Percentiles rank a stretch among this genome's conserved stretches.
Evolutionary conservation across 495 filamentous ascomycete genomes (phyloP).

Genomic region (Talaromyces thailandensis): DNA sequence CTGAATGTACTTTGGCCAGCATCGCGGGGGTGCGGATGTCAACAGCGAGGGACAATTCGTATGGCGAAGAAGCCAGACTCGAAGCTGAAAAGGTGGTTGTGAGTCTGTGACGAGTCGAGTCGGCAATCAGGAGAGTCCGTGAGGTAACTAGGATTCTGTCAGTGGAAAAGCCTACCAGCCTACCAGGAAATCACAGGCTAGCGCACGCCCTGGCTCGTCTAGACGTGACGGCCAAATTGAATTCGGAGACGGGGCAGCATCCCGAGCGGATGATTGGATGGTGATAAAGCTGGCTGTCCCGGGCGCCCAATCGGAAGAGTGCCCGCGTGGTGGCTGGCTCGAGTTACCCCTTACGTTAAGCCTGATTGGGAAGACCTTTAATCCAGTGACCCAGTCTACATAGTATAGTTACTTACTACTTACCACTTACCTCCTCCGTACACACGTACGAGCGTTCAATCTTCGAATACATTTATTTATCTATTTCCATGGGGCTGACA

Average conservation of each 20-base stretch:
- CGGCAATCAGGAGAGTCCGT: not conserved
- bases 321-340: slow-evolving; percentile 1
- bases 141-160: not conserved
- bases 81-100: not conserved
- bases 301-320: not conserved
- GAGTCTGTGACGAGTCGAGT: not conserved
- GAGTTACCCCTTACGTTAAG: slow-evolving; percentile 1
- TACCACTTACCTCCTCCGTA: no score
- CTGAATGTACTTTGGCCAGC: not conserved
- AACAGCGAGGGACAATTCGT: not conserved
- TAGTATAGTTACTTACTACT: no score
- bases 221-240: not conserved
- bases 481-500: no score
- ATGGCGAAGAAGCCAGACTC: not conserved
- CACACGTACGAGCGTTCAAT: no score
- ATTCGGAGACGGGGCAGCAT: not conserved
- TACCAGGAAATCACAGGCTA: not conserved
- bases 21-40: not conserved
- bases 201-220: not conserved
- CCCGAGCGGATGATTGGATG: not conserved
- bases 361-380: not conserved
- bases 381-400: no score
- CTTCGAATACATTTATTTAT: not conserved
- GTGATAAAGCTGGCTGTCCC: not conserved
- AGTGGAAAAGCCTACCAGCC: not conserved